phyloP scores from a whole-genome alignment of 1,284 basidiomycete genomes.

The Sporisorium scitamineum region DNA sequence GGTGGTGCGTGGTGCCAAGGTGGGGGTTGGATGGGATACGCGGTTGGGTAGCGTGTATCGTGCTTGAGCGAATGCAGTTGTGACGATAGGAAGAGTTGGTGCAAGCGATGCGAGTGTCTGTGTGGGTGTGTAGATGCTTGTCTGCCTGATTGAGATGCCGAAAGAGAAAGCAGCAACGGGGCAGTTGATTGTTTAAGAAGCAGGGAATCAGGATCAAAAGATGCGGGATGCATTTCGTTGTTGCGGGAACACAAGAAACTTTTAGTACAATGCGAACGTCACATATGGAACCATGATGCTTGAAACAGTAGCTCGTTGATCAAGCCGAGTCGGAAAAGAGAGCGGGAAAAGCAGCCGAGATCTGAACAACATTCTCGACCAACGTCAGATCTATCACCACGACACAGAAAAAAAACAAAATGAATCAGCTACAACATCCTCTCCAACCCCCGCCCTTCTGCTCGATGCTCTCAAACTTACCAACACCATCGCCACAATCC shows the following conservation, averaged over 20 bases:
- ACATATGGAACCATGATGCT: not conserved
- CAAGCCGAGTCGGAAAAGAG: constrained; percentile 48
- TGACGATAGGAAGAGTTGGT: too few relatives aligned
- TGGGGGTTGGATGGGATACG: constrained; percentile 20
- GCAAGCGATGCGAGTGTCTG: not conserved
- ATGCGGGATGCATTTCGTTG: not conserved
- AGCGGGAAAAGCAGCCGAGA: constrained; percentile 49
- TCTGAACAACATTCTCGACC: constrained; percentile 57
- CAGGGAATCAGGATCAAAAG: not conserved
- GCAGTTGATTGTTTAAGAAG: too few relatives aligned
- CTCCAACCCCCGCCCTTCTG: not conserved
- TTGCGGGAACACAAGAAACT: not conserved
- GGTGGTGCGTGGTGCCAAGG: not conserved
- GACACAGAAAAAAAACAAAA: not conserved
- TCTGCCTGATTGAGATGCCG: not conserved
- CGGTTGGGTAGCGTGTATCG: constrained; percentile 30
- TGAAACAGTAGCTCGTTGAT: not conserved
- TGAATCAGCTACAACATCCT: not conserved
- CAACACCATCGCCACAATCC: constrained; percentile 57
- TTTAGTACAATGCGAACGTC: constrained; percentile 3
- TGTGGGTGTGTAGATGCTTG: not conserved
- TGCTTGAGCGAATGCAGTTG: too few relatives aligned
- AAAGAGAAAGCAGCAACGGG: not conserved
- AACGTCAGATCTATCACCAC: constrained; percentile 43
- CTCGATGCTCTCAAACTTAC: constrained; percentile 38